These are phyloP conservation scores for Melianthus villosus DNA, from an alignment of 441 rosid species.

Conservation along the genomic window DNA sequence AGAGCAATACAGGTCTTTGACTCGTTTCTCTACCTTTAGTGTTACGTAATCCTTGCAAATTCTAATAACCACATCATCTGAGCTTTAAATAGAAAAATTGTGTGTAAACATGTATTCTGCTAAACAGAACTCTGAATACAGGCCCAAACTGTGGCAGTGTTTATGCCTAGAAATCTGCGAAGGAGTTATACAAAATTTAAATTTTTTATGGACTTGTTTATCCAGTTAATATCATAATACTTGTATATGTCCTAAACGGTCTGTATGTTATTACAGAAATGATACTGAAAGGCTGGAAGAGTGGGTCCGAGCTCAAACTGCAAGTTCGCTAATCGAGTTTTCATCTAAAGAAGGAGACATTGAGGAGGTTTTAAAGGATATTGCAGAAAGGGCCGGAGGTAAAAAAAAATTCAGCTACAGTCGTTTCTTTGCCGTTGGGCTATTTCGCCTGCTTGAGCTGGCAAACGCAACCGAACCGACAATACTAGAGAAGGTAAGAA, in stretches of 20 bases:
- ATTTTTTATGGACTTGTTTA: too few species aligned
- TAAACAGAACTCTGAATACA: too few species aligned
- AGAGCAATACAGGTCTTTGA: slow-evolving; percentile 76
- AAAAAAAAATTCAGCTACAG: slow-evolving; percentile 81
- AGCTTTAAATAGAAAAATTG: too few species aligned
- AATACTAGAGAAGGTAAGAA: slow-evolving; percentile 58
- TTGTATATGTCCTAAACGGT: too few species aligned
- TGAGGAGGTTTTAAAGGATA: slow-evolving; percentile 56
- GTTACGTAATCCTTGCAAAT: not conserved
- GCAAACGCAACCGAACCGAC: slow-evolving; percentile 71
- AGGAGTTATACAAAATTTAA: too few species aligned
- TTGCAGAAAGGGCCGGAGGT: slow-evolving; percentile 56
- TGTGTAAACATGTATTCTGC: too few species aligned
- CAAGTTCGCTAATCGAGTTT: slow-evolving; percentile 57
- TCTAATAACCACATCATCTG: too few species aligned
- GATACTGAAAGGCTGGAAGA: slow-evolving; percentile 86
- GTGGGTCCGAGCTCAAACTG: slow-evolving; percentile 65
- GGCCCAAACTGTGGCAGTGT: too few species aligned
- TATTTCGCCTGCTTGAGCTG: slow-evolving; percentile 86
- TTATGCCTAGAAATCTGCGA: too few species aligned
- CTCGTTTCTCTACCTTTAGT: slow-evolving; percentile 15
- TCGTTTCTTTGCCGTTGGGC: slow-evolving; percentile 87
- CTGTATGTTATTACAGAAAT: slow-evolving; percentile 27
- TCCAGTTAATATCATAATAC: too few species aligned
- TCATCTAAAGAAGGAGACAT: slow-evolving; percentile 65